Evolutionary conservation across 2,329 filamentous ascomycete genomes (phyloP), one percentile per base, ranked within the genome.

Genomic region (Aspergillus awamori): DNA sequence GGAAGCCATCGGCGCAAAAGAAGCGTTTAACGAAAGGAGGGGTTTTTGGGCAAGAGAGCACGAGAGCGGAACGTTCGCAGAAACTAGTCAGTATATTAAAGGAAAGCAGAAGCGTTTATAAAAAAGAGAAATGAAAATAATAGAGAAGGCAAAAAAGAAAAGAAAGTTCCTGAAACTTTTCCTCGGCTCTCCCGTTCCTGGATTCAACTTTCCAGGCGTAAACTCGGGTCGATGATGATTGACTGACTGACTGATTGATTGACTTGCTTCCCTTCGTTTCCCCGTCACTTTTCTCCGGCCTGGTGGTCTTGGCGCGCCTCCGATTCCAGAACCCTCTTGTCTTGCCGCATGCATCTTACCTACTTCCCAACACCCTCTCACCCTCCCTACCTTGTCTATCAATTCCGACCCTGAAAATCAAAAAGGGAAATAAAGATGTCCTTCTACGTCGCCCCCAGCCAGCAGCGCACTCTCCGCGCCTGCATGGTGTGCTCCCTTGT

Each of bases 401-500:
- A 7, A 39, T 17, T 26, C 13, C 10, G 5, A 36, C 2, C 11
- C 33, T 36, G 11, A 36, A 36, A 36, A 36, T 36, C 13, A 2
- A 6, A 36, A 11, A 36, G 5, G 11, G 11, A 20, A 8, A 6
- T 13, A 6, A 45, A 11, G 20, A 80, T 78, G 75, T 81, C 83
- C 59, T 89, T 87, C 76, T 93, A 87, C 76, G 89, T 93, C 64
- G 80, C 90, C 15, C 85, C 90, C 6, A 84, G 83, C 75, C 91
- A 95, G 79, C 88, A 90, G 81, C 91, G 93, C 79, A 89, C 91
- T 76, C 86, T 96, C 69, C 93, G 95, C 79, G 95, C 95, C 72
- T 99, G 95, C 84, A 97, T 99, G 93, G 92, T 98, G 69, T 99
- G 95, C 86, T 94, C 92, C 58, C 90, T 98, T 74, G 92, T 98